These are phyloP conservation scores for Fusarium chuoi DNA, from an alignment of 2,329 filamentous ascomycete genomes.

Conservation along the genomic window DNA sequence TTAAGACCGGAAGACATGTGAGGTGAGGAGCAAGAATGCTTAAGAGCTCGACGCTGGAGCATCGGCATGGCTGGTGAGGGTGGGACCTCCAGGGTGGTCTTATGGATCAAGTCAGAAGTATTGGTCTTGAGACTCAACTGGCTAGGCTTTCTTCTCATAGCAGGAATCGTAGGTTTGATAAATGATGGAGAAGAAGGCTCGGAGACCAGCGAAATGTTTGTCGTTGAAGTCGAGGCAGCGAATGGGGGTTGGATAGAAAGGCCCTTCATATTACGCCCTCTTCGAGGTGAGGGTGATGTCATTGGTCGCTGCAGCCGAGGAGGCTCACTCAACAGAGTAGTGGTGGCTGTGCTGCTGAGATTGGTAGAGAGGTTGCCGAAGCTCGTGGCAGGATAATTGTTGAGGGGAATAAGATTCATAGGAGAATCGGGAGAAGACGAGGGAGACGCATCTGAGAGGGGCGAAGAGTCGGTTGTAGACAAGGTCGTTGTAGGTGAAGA, in stretches of 20 bases:
- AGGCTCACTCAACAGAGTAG: conserved; percentile 53
- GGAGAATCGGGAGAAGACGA: conserved; percentile 94
- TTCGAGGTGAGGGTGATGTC: conserved; percentile 75
- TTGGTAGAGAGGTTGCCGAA: conserved; percentile 56
- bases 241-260: conserved; percentile 78
- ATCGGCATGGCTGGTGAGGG: conserved; percentile 67
- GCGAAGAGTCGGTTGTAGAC: conserved; percentile 91
- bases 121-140: conserved; percentile 81
- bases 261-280: conserved; percentile 85
- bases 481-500: conserved; percentile 95
- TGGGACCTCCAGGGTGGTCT: conserved; percentile 63
- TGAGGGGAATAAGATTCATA: conserved; percentile 75
- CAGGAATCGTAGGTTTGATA: conserved; percentile 80
- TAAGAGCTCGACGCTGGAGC: conserved; percentile 69
- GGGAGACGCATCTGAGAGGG: conserved; percentile 88
- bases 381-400: conserved; percentile 71
- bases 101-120: conserved; percentile 64
- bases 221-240: conserved; percentile 54
- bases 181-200: conserved; percentile 80
- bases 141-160: conserved; percentile 78
- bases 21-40: conserved; percentile 75
- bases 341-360: conserved; percentile 6
- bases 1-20: conserved; percentile 71
- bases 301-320: conserved; percentile 64
- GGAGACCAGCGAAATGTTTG: conserved; percentile 63